phyloP scores from a whole-genome alignment of 1,139 yeast species.

The Debaryomyces udenii region DNA sequence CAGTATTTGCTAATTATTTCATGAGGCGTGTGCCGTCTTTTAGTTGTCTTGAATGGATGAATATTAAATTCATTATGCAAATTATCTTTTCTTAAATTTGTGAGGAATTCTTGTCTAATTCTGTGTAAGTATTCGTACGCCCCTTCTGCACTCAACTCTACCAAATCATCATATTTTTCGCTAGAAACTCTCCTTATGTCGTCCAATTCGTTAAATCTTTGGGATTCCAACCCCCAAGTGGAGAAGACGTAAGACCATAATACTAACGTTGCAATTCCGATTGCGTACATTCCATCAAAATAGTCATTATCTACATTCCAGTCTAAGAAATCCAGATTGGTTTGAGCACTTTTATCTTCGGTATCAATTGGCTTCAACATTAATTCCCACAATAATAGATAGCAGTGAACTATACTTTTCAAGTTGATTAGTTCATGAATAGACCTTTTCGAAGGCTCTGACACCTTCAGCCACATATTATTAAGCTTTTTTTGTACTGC shows the following conservation, averaged over 20 bases:
- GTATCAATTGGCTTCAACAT: conserved; percentile 51
- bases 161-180: conserved; percentile 23
- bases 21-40: conserved; percentile 32
- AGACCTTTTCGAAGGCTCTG: conserved; percentile 22
- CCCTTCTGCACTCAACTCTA: conserved; percentile 34
- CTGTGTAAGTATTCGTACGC: conserved; percentile 45
- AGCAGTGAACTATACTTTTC: conserved; percentile 62
- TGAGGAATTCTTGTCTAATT: conserved; percentile 30
- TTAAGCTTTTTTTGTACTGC: conserved; percentile 55
- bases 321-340: conserved; percentile 18
- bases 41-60: conserved; percentile 33
- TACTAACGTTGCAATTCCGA: conserved; percentile 51
- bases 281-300: conserved; percentile 43
- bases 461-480: conserved; percentile 45
- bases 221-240: conserved; percentile 43
- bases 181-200: conserved; percentile 11
- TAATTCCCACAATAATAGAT: conserved; percentile 62
- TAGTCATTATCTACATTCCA: conserved; percentile 38
- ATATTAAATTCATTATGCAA: conserved; percentile 26
- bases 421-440: conserved; percentile 39
- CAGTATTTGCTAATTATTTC: conserved; percentile 43
- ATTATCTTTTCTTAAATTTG: conserved; percentile 22
- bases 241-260: conserved; percentile 51
- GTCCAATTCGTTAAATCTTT: conserved; percentile 26
- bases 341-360: conserved; percentile 13